Evolutionary conservation across 768 basidiomycete genomes (phyloP), one percentile per base, ranked within the genome.

Genomic region (Termitomyces sp.): DNA sequence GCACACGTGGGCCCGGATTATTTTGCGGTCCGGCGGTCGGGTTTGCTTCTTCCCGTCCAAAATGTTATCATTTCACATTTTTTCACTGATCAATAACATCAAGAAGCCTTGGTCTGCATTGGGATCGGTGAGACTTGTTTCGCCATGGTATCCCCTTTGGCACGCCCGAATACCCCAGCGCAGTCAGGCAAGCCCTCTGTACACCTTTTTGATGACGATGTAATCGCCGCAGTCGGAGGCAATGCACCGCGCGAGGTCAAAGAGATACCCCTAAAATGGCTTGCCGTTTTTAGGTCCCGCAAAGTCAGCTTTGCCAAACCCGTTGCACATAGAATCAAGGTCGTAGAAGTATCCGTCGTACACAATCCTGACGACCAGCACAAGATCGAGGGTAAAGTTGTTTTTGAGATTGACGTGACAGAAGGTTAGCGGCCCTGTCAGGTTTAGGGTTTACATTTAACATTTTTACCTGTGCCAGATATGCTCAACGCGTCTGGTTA

Each of bases 381-480:
- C 42, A 73, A 62, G 58, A 65, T 64, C 26, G 74, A 75, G 55
- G 72, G 69, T 14, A 70, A 65, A 43, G 69, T 78, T 45, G 68
- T 74, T 4, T 66, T 70, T 43, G 76, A 80, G 60, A 64, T 73
- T 49, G 69, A 71, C 11, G 78, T 80, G 47, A 75, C 69, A 0
- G 65, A 72, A 67, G 79, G 81, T 81, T 54, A 45, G 68, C 22
- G 19, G 7, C 40, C 46, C 14, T 44, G 43, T 59, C 26, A 47
- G 26, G 15, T 46, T 26, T 51, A 21, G 19, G 45, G 42, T 11
- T 26, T 2, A 2, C 26, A 41, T 26, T 52, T 54, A 49, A 57
- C 49, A 24, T 1, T 30, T 38, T 34, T 17, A 48, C 50, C 49
- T 32, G 52, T 58, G 30, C 56, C 54, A 81, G 80, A 81, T 35